Base-by-base conservation (phyloP, 345 rosid genomes). In the Bruguiera parviflora region DNA sequence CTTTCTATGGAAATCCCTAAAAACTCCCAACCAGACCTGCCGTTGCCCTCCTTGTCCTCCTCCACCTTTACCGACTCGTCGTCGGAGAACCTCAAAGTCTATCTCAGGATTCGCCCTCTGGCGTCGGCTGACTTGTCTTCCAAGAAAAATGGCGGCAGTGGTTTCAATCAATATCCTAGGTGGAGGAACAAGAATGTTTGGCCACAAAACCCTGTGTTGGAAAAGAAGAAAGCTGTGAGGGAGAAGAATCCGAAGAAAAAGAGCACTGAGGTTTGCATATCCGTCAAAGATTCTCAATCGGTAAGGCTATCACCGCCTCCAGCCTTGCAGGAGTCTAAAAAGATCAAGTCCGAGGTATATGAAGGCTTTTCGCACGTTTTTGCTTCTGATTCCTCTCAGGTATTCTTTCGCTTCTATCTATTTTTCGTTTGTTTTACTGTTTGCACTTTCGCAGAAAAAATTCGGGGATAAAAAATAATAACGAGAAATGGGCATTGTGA, bases 311-410 rank as follows among this genome's bases (percentile, higher is more conserved):
- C 85, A 1, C 95, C 95, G 7, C 96, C 97, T 0, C 29, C 27
- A 59, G 76, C 81, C 9, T 69, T 89, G 53, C 90, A 86, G 68
- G 90, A 83, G 21, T 79, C 90, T 3, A 94, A 88, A 71, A 79
- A 89, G 68, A 87, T 77, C 20, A 91, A 86, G 67, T 79, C 92
- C n/a, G 96, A 89, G 78, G 83, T 88, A 0, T 94, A 74, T 19
- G 89, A 88, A 70, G 98, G 98, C n/a, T 91, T 94, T 69, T 91
- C 96, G 22, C 73, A 80, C 22, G 98, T 94, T 24, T 94, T 94
- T 69, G 71, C 90, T 0, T 60, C 85, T 1, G 76, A 86, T 74
- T 86, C 92, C 7, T 81, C 89, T 1, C 98, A 93, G 94, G 98
- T 92, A 56, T 55, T 13, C 49, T 43, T 43, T 63, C 6, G 47